Evolutionary conservation across 352 stramenopile genomes (phyloP), one percentile per base, ranked within the genome.

Genomic region (Blastocystis sp.): DNA sequence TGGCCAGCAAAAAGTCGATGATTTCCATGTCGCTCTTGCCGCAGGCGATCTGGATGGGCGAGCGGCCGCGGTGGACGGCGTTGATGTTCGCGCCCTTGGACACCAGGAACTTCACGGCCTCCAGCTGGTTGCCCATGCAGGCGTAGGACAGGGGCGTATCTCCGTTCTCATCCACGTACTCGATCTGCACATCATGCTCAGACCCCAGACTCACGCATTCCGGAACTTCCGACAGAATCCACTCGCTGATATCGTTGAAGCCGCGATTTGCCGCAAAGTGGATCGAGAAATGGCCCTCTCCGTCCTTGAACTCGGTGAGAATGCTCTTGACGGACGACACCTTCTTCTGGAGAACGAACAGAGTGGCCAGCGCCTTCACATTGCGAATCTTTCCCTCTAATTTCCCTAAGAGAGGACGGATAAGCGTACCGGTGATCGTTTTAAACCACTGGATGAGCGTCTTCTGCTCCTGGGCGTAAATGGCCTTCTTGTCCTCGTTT

Each of bases 291-390:
- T 79, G 78, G 45, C 78, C 78, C 17, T 88, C 67, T 19, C 60
- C 78, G 59, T 88, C 78, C 45, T 62, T 88, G 66, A 79, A 88
- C 38, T 88, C 64, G 23, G 23, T 70, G 14, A 88, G 67, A 76
- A 88, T 38, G 11, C 23, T 59, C 7, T 60, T 79, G 34, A 79
- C 61, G 34, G 78, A 88, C 45, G 62, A 45, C 2, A 62, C 64
- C 45, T 88, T 64, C 59, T 79, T 79, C 38, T 79, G 40, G 9
- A 79, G 40, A 60, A 88, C 78, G 52, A 69, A 88, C 14, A 88
- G n/a, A 2, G 41, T 76, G 5, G 78, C 78, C 28, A 88, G 23
- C 38, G 74, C 60, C n/a, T 69, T 69, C 60, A 84, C 74, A 84
- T 84, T 84, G 41, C 74, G 74, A 53, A 84, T 41, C 40, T 69